Evolutionary conservation across 2,329 filamentous ascomycete genomes (phyloP), one percentile per base, ranked within the genome.

Genomic region (Fusarium austroafricanum): DNA sequence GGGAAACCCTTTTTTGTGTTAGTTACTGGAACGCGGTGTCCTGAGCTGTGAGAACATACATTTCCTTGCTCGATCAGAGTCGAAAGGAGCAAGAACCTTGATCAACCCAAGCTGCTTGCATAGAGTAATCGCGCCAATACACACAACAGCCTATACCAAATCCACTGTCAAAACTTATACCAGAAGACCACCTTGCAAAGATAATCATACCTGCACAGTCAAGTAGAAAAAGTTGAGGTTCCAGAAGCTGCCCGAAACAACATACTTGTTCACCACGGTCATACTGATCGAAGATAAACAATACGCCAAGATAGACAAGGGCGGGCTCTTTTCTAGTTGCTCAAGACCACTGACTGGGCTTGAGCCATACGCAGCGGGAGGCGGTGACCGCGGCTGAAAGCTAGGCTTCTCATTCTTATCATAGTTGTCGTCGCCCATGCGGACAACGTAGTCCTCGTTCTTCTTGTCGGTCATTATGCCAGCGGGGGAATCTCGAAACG

Each of bases 251-350:
- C 96, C 96, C 10, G 93, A 97, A 45, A 99, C 89, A 67, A 97
- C 94, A 79, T 96, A 99, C 86, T 99, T 99, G 84, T 99, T 99
- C 79, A 96, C 96, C n/a, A 97, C 92, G 10, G 96, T 99, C 96
- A 99, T 99, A 79, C 95, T 88, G 77, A 99, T 99, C n/a, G 94
- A 97, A 53, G 95, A 93, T 75, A 92, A 84, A 81, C 96, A 99
- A 84, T 99, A 99, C 47, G 92, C 89, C 70, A 97, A 77, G 73
- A 99, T 92, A 21, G 95, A 94, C 46, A 96, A 78, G 44, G 88
- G 83, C 17, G 94, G 92, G 79, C 89, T 96, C 81, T 94, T 93
- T 74, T 90, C 87, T 66, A 93, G 78, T 73, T 83, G 81, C 37
- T 65, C 68, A 18, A 75, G 53, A 21, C 54, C 43, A 15, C 42